A percentile compares a stretch with the other conserved stretches of the same genome.
These are phyloP conservation scores for Fusarium coicis DNA, from an alignment of 2,329 filamentous ascomycete species.

Conservation along the genomic window DNA sequence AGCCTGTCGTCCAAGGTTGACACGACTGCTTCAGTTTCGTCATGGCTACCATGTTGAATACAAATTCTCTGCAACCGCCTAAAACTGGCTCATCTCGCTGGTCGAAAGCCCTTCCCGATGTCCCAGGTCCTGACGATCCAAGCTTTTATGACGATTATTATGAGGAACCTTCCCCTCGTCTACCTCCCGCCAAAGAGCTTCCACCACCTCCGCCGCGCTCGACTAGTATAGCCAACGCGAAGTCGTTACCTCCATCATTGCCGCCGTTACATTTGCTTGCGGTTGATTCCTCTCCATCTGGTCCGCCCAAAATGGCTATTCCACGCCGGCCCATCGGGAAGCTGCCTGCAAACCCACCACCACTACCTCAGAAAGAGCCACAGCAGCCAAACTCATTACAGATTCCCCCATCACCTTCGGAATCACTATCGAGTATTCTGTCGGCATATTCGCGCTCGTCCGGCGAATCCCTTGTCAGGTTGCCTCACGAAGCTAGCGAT, in stretches of 20 bases:
- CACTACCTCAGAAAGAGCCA: conserved; percentile 24
- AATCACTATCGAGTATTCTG: conserved; percentile 65
- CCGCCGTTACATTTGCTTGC: conserved; percentile 41
- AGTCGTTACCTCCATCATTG: conserved; percentile 39
- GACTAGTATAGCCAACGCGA: conserved; percentile 38
- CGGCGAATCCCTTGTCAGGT: conserved; percentile 56
- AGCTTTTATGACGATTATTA: conserved; percentile 39
- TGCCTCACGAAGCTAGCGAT: conserved; percentile 51
- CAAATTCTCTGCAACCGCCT: conserved; percentile 42
- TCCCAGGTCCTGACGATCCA: conserved; percentile 50
- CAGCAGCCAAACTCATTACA: conserved; percentile 30
- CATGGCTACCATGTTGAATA: conserved; percentile 41
- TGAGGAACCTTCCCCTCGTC: conserved; percentile 28
- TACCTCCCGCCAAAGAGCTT: conserved; percentile 38
- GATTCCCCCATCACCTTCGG: conserved; percentile 53
- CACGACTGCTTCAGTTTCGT: conserved; percentile 30
- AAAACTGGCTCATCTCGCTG: conserved; percentile 63
- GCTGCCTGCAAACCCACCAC: conserved; percentile 26
- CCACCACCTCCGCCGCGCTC: conserved; percentile 42
- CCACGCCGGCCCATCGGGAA: conserved; percentile 41
- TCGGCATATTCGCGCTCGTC: conserved; percentile 65
- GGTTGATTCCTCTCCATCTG: conserved; percentile 30
- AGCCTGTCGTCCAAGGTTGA: conserved; percentile 19
- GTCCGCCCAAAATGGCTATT: conserved; percentile 42
- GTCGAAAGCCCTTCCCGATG: conserved; percentile 67